These are phyloP conservation scores for Agapanthus africanus DNA, from an alignment of 106 monocot species.

Conservation along the genomic window DNA sequence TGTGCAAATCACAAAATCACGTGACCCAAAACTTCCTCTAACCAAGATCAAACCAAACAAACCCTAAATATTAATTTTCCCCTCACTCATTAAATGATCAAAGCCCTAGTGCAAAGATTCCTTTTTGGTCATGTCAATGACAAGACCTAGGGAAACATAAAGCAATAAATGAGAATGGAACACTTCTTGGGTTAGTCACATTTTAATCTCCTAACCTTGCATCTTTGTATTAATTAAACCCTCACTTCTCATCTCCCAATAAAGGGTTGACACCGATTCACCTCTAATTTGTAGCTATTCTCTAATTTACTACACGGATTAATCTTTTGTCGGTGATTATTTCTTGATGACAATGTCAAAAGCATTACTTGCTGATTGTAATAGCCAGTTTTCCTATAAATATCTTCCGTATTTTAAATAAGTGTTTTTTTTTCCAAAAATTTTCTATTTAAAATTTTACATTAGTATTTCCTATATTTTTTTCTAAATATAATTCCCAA, in stretches of 20 bases:
- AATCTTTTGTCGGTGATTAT: no score
- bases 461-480: no score
- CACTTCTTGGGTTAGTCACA: not conserved
- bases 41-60: not conserved
- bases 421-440: no score
- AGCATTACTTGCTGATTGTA: not conserved
- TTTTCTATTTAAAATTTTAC: no score
- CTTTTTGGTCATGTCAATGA: slow-evolving; percentile 8
- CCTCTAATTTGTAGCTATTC: not conserved
- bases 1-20: not conserved
- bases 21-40: not conserved
- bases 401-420: no score
- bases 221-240: not conserved
- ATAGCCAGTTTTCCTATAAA: no score
- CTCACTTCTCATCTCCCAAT: not conserved
- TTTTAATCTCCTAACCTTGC: not conserved
- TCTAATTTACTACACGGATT: not conserved
- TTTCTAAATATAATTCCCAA: no score
- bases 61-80: not conserved
- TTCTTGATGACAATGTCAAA: not conserved
- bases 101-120: slow-evolving; percentile 8
- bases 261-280: slow-evolving; percentile 1
- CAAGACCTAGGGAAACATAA: slow-evolving; percentile 4
- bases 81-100: not conserved
- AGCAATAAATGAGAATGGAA: slow-evolving; percentile 3